Evolutionary conservation across 2,329 filamentous ascomycete species (phyloP), one percentile per base, ranked within the genome.

Genomic region (Stagonosporopsis rhizophila): DNA sequence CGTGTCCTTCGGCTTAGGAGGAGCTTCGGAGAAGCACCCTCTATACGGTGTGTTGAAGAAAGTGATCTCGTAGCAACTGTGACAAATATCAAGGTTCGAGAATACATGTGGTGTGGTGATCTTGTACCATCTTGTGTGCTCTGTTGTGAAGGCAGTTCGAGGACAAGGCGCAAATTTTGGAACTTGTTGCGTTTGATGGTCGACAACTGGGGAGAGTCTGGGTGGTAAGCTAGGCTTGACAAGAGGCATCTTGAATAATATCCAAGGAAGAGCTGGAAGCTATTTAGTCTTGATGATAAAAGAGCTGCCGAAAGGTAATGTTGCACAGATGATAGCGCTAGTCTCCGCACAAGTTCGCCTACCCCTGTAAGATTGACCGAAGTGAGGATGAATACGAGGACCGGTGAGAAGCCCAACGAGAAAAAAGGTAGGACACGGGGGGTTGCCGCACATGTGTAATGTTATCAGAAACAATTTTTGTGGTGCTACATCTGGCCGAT

Each of bases 51-150:
- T 65, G 38, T 58, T 41, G 22, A 48, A 44, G 23, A 68, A 61
- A 3, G 64, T 64, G 1, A 58, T 59, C 23, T 62, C 60, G 52
- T 60, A 68, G 37, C 64, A 68, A 23, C 55, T 52, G 3, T 62
- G 52, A 35, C 66, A 67, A 22, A 68, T 58, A 41, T 64, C 62
- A 39, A 67, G 54, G 22, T 65, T 27, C 2, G 44, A 30, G n/a
- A 62, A 51, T 2, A 39, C 2, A 12, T 22, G 44, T 17, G 62
- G 62, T 11, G 42, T 45, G 5, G 52, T 56, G 38, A 66, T 59
- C 27, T 58, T 47, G 11, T 47, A 46, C 64, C 66, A 68, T 38
- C 65, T 52, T 15, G 52, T 50, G 2, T 60, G 49, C 8, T 42
- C 58, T 19, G 50, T 35, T 17, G 45, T 39, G 38, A 58, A 66